These are phyloP conservation scores for Nicotiana knightiana DNA, from an alignment of 257 asterid species.

Conservation along the genomic window DNA sequence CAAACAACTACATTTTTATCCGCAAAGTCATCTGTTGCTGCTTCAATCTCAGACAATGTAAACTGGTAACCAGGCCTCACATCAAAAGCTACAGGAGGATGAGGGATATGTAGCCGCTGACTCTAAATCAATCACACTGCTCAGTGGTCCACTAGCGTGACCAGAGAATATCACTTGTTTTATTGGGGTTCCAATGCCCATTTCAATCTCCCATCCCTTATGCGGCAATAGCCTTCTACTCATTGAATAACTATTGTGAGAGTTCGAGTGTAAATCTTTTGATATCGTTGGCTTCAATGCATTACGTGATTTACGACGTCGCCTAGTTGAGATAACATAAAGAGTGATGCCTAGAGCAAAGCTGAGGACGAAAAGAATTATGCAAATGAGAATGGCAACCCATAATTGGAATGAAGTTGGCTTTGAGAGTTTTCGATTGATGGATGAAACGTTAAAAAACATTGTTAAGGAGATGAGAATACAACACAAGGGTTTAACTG, in stretches of 20 bases:
- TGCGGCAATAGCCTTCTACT: conserved; percentile 29
- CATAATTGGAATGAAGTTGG: conserved; percentile 36
- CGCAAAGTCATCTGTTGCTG: conserved; percentile 36
- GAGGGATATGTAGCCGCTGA: not conserved
- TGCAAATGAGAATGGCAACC: conserved; percentile 25
- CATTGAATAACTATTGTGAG: conserved; percentile 17
- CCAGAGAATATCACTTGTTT: conserved; percentile 22
- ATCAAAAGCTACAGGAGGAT: not conserved
- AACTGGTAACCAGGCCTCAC: conserved; percentile 12
- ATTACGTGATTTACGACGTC: not conserved
- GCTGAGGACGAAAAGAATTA: conserved; percentile 4
- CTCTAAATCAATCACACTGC: not conserved
- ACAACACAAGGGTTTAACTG: not conserved
- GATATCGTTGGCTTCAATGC: not conserved
- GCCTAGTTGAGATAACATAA: conserved; percentile 8
- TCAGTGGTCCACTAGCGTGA: not conserved
- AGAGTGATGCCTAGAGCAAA: conserved; percentile 13
- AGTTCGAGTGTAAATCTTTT: not conserved
- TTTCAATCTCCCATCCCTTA: conserved; percentile 32
- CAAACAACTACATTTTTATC: conserved; percentile 33
- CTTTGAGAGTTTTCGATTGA: conserved; percentile 23
- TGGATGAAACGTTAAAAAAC: conserved; percentile 13
- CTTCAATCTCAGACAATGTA: conserved; percentile 34
- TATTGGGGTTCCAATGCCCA: conserved; percentile 18
- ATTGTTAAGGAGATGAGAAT: conserved; percentile 7